A percentile compares a stretch with the other conserved stretches of the same genome.
These are phyloP conservation scores for Penicillium fimorum DNA, from an alignment of 495 filamentous ascomycete genomes.

Conservation along the genomic window DNA sequence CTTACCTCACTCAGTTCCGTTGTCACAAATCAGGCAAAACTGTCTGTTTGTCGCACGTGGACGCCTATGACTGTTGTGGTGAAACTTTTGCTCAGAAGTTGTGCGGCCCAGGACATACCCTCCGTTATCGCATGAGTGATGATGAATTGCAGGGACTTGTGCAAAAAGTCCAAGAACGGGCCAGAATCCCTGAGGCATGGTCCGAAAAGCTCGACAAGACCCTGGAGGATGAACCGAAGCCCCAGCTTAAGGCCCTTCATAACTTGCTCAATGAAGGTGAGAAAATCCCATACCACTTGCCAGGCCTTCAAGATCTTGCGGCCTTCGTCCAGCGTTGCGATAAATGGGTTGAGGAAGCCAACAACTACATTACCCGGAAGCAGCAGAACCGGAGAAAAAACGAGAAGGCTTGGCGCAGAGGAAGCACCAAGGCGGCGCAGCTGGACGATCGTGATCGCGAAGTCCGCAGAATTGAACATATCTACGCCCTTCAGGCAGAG, in stretches of 20 bases:
- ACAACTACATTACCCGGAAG: slow-evolving; percentile 95
- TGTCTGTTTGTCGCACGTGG: slow-evolving; percentile 76
- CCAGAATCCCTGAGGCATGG: slow-evolving; percentile 83
- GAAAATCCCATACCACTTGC: slow-evolving; percentile 90
- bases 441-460: slow-evolving; percentile 87
- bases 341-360: slow-evolving; percentile 97
- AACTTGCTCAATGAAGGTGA: slow-evolving; percentile 90
- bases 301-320: slow-evolving; percentile 77
- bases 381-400: slow-evolving; percentile 98
- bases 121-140: slow-evolving; percentile 74
- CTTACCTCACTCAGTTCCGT: slow-evolving; percentile 85
- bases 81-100: slow-evolving; percentile 57
- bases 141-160: slow-evolving; percentile 62
- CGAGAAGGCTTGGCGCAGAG: slow-evolving; percentile 85
- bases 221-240: slow-evolving; percentile 76
- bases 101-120: slow-evolving; percentile 60
- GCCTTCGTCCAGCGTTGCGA: slow-evolving; percentile 92
- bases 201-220: slow-evolving; percentile 83
- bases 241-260: slow-evolving; percentile 82
- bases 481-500: slow-evolving; percentile 76
- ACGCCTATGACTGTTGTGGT: slow-evolving; percentile 75
- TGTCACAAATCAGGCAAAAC: slow-evolving; percentile 76
- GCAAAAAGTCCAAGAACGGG: slow-evolving; percentile 81
- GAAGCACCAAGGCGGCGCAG: slow-evolving; percentile 73
- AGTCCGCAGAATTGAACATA: slow-evolving; percentile 85